Base-by-base conservation (phyloP, 176 grass and related monocot genomes). In the Puccinellia tenuiflora region DNA sequence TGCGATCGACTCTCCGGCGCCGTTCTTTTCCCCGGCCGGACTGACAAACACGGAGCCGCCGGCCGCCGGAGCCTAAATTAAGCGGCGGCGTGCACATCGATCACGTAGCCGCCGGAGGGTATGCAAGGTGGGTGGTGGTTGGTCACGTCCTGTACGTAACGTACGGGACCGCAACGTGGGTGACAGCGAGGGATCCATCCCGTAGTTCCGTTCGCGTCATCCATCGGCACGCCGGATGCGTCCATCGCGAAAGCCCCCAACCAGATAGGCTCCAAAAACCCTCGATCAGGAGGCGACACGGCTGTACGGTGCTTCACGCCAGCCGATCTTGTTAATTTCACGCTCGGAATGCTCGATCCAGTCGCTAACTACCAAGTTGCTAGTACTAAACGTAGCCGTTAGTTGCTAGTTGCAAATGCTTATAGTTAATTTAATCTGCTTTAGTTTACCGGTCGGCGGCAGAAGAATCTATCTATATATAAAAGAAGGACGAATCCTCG, bases 141-240 rank as follows among this genome's bases (percentile, higher is more conserved):
- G n/a, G n/a, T n/a, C n/a, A n/a, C n/a, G n/a, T n/a, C n/a, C n/a
- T n/a, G n/a, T n/a, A n/a, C n/a, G n/a, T n/a, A n/a, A n/a, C n/a
- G n/a, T n/a, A n/a, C n/a, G n/a, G n/a, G n/a, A n/a, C n/a, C n/a
- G n/a, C n/a, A n/a, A n/a, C n/a, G n/a, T n/a, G n/a, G n/a, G n/a
- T n/a, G n/a, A n/a, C n/a, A n/a, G n/a, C n/a, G n/a, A n/a, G 33
- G 33, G 25, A 79, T 86, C 43, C 73, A 75, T 68, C 46, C 21
- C 35, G 35, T 38, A 38, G 6, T 38, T 6, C 28, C 71, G 8
- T 46, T 20, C 3, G 55, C 3, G 45, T 21, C 77, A 3, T n/a
- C 30, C 12, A 42, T 42, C 3, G 13, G 51, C 84, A 71, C 64
- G 60, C 52, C 26, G 6, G 60, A 66, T 53, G 31, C 65, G 26